Evolutionary conservation across 768 basidiomycete genomes (phyloP), one percentile per base, ranked within the genome.

Genomic region (Lentinula edodes): DNA sequence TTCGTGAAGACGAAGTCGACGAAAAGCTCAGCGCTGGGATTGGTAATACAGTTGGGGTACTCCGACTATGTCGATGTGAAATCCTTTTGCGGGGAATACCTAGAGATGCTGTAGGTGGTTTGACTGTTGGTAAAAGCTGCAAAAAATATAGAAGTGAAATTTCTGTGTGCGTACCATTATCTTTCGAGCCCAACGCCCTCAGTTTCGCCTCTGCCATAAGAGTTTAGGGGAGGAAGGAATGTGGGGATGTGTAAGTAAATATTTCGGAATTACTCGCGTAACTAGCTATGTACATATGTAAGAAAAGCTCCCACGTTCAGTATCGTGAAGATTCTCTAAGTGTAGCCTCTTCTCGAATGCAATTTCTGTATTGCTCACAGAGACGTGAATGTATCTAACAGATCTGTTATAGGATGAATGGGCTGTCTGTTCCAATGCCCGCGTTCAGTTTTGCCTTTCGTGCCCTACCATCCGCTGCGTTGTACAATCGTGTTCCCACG

Each of bases 131-230:
- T 54, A 23, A 20, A 39, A 18, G 12, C 3, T 13, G 18, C n/a
- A 15, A 20, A 39, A n/a, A 10, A 16, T 1, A 2, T 12, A 3
- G 53, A 20, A 9, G n/a, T 2, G 9, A 12, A 28, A 28, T 3
- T n/a, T 12, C 10, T 6, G 16, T 38, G 18, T 39, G n/a, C 53
- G 36, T 18, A 54, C 53, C 34, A 20, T 20, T 54, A 20, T 54
- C 20, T 18, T 39, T 13, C 13, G 38, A 36, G 38, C 53, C 12
- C 38, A 54, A 23, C 35, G 36, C 53, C 38, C 38, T 54, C 9
- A 54, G 38, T 23, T 54, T 54, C n/a, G 53, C 53, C 18, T 54
- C 53, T 36, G 53, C 53, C 53, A 54, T 54, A 46, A 13, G 20
- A 28, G 28, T 28, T 28, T 28, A 28, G 3, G 52, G 16, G n/a